Conservation (phyloP, 768 basidiomycete genomes). For the Lepiota venenata region DNA sequence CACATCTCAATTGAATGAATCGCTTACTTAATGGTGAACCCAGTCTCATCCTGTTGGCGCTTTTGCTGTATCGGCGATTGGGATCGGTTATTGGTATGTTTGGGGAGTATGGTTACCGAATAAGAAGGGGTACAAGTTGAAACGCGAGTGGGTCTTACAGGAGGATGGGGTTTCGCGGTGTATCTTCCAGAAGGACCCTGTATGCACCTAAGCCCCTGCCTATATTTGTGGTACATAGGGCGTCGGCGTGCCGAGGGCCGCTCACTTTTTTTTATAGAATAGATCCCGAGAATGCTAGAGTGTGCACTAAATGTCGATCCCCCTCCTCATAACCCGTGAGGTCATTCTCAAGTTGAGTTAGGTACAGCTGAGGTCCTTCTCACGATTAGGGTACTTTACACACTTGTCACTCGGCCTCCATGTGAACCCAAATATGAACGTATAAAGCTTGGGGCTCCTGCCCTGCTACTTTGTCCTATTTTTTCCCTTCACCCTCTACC, state of each 20-base stretch:
- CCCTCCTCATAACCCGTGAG: no score
- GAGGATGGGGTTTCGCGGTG: constrained; percentile 58
- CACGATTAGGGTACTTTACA: no score
- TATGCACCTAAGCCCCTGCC: background rate
- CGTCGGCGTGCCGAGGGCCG: background rate
- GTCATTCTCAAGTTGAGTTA: no score
- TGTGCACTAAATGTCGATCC: no score
- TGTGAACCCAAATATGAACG: no score
- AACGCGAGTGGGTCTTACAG: constrained; percentile 43
- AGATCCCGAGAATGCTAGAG: no score
- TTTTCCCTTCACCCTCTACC: no score
- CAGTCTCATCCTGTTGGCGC: constrained; percentile 51
- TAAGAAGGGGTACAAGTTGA: constrained; percentile 44
- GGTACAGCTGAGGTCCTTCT: no score
- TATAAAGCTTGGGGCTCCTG: no score
- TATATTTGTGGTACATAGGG: constrained; percentile 4
- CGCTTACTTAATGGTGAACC: background rate
- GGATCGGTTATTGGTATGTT: constrained; percentile 55
- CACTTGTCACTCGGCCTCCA: no score
- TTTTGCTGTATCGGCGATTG: constrained; percentile 43
- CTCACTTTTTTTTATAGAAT: no score
- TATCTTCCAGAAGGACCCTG: constrained; percentile 41
- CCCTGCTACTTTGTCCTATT: no score
- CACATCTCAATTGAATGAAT: background rate
- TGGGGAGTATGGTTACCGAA: constrained; percentile 48